Evolutionary conservation across 2,329 filamentous ascomycete species (phyloP), one percentile per base, ranked within the genome.

Genomic region (Metarhizium humberi): DNA sequence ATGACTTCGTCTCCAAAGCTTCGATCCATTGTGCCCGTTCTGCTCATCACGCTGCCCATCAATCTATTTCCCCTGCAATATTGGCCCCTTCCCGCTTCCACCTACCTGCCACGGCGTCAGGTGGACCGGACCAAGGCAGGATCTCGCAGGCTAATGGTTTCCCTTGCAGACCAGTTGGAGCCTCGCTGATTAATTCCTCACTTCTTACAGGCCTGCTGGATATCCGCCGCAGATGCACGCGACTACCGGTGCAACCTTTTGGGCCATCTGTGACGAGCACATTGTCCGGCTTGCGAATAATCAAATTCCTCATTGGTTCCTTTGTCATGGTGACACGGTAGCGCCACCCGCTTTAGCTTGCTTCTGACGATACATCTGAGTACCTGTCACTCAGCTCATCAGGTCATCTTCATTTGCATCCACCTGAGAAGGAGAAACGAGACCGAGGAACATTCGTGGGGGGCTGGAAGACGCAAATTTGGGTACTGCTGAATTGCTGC

Each of bases 171-270:
- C 34, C 20, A 45, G 18, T 43, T 38, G 51, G 48, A 49, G 56
- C 58, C 57, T 50, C 59, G 67, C 68, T 69, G 67, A 70, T 66
- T 70, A 70, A 70, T 70, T 66, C 52, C 63, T 62, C 52, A 48
- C 61, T 62, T 64, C 63, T 69, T 61, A 70, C 62, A 70, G 68
- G 68, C 57, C 46, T 48, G 40, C 4, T 14, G 53, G 49, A 49
- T 16, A 29, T 50, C 48, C 11, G 46, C 50, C 51, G 47, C 52
- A 48, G 51, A 51, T 56, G 54, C 50, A 51, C 13, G 52, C 52
- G 34, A 50, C 16, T 34, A 53, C 30, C 40, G 54, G 30, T 47
- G 43, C 42, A 43, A 53, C 53, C n/a, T 6, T 45, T 53, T 29
- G 46, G n/a, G 30, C 46, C 53, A 53, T 55, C 36, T 50, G 8